These are phyloP conservation scores for Pythium coloratum DNA, from an alignment of 352 stramenopile species.

Conservation along the genomic window DNA sequence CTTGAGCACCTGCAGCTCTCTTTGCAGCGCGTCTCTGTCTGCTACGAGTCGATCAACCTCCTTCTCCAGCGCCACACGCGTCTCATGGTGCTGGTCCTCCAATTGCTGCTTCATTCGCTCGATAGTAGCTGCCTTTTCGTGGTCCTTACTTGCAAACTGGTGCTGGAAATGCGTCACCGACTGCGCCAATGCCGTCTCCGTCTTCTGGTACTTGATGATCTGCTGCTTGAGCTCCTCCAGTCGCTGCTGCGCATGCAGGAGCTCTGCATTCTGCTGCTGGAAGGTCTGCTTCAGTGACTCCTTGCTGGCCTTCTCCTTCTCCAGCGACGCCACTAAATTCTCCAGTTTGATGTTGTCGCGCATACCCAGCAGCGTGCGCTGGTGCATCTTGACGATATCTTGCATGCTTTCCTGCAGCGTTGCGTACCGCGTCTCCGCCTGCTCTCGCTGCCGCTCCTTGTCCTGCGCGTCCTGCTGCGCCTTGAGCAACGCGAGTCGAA, in stretches of 20 bases:
- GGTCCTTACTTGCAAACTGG: conserved; percentile 56
- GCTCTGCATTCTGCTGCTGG: conserved; percentile 42
- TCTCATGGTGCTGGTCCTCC: conserved; percentile 36
- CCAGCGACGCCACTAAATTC: conserved; percentile 47
- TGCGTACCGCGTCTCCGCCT: conserved; percentile 29
- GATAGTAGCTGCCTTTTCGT: conserved; percentile 45
- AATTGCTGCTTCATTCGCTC: conserved; percentile 46
- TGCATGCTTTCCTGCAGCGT: conserved; percentile 41
- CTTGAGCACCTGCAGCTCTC: conserved; percentile 20
- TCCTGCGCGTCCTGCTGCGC: conserved; percentile 30
- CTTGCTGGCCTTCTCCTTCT: conserved; percentile 51
- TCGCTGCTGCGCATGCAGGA: conserved; percentile 44
- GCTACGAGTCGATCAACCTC: conserved; percentile 37
- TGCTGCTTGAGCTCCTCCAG: conserved; percentile 45
- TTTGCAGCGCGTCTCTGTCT: conserved; percentile 24
- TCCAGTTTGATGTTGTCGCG: conserved; percentile 46
- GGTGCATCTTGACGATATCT: conserved; percentile 46
- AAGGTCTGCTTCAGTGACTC: conserved; percentile 40
- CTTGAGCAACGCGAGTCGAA: conserved; percentile 49
- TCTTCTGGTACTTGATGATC: conserved; percentile 71
- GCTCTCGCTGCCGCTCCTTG: conserved; percentile 23
- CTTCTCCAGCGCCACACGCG: conserved; percentile 30
- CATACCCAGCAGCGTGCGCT: conserved; percentile 52
- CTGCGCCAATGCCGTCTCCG: conserved; percentile 70
- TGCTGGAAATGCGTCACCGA: conserved; percentile 70